Conservation (phyloP, 2,329 filamentous ascomycete genomes). For the Ophiostoma australiae region DNA sequence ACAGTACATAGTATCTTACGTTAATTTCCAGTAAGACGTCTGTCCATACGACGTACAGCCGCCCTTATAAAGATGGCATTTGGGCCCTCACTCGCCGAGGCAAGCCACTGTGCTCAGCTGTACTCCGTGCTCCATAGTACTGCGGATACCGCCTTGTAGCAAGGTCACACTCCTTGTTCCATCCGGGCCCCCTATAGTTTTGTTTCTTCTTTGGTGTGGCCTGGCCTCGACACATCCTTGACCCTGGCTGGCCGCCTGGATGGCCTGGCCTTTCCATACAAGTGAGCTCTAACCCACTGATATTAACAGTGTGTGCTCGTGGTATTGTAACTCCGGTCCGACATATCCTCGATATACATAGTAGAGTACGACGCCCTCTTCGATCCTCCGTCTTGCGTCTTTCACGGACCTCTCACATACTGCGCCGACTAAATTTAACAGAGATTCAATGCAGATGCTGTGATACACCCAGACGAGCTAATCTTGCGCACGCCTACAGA, state of each 20-base stretch:
- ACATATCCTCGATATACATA: background rate
- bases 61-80: too few relatives aligned
- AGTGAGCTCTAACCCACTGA: background rate
- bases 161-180: background rate
- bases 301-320: background rate
- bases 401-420: background rate
- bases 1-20: too few relatives aligned
- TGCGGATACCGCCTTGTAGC: conserved; percentile 2
- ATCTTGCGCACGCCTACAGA: background rate
- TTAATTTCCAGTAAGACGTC: background rate
- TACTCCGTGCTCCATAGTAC: background rate
- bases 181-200: background rate
- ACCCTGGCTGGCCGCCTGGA: background rate
- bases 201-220: background rate
- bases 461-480: background rate
- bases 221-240: background rate
- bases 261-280: background rate
- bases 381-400: background rate
- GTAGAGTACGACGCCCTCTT: background rate
- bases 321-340: background rate
- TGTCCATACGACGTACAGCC: too few relatives aligned
- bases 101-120: background rate
- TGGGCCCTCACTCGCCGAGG: background rate
- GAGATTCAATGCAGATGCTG: background rate
- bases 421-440: background rate